Conservation (phyloP, 306 rosid species). For the Vigna trinervia region DNA sequence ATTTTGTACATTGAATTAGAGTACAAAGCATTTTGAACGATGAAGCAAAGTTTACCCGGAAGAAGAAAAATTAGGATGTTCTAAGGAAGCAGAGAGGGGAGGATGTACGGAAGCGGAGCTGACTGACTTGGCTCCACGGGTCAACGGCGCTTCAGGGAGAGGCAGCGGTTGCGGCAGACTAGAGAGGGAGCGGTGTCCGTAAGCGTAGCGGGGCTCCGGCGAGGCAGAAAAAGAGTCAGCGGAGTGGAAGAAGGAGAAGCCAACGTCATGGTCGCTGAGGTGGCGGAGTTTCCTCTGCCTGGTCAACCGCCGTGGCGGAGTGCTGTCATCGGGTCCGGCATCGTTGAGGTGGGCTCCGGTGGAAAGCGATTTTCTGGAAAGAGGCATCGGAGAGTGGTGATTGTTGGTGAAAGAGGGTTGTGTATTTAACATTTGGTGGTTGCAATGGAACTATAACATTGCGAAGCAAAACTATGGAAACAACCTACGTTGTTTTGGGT, state of each 20-base stretch:
- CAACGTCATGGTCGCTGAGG: conserved; percentile 27
- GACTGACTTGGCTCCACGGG: conserved; percentile 45
- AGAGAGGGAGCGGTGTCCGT: background rate
- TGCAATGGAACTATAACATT: background rate
- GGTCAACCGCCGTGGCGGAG: conserved; percentile 36
- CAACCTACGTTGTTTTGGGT: background rate
- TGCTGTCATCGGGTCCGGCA: background rate
- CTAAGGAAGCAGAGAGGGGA: background rate
- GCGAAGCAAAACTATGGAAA: background rate
- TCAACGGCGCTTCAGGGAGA: conserved; percentile 55
- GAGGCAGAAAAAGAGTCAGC: background rate
- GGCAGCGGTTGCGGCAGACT: conserved; percentile 58
- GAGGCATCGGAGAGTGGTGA: conserved; percentile 40
- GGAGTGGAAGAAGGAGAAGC: conserved; percentile 6
- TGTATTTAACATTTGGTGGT: background rate
- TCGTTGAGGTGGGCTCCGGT: background rate
- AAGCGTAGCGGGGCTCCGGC: background rate
- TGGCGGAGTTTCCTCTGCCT: conserved; percentile 70
- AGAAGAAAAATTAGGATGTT: background rate
- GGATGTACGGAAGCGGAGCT: conserved; percentile 18
- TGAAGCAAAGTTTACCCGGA: conserved; percentile 1
- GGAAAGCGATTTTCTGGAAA: conserved; percentile 14
- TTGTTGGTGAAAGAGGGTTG: background rate
- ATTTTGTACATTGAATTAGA: background rate
- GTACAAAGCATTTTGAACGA: background rate